Conservation (phyloP, 2,329 filamentous ascomycete genomes). For the Coniochaeta pulveracea region DNA sequence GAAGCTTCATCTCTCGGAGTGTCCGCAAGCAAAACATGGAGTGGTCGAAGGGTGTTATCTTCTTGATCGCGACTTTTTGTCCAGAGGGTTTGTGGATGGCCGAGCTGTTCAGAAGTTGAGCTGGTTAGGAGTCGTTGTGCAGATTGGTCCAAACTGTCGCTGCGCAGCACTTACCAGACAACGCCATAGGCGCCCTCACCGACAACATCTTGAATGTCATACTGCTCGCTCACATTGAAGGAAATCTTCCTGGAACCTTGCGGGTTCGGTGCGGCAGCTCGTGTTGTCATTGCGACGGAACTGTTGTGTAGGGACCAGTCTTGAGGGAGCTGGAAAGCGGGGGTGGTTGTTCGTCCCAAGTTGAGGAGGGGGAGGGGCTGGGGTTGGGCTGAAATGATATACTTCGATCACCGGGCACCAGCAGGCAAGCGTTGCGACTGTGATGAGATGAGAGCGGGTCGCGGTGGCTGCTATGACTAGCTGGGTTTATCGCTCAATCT, state of each 20-base stretch:
- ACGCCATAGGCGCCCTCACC: slow-evolving; percentile 97
- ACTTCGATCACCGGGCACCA: no score
- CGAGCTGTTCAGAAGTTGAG: slow-evolving; percentile 51
- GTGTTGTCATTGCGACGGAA: no score
- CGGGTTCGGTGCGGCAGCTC: slow-evolving; percentile 36
- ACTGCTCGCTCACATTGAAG: slow-evolving; percentile 99
- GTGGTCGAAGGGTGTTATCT: slow-evolving; percentile 98
- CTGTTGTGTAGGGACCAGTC: no score
- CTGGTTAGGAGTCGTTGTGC: background rate
- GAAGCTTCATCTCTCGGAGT: slow-evolving; percentile 95
- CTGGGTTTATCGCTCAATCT: no score
- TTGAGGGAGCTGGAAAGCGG: no score
- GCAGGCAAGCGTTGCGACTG: no score
- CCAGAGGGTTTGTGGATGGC: slow-evolving; percentile 95
- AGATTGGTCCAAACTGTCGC: background rate
- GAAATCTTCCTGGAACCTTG: slow-evolving; percentile 83
- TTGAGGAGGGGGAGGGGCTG: no score
- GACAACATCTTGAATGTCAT: slow-evolving; percentile 98
- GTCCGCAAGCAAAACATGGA: slow-evolving; percentile 98
- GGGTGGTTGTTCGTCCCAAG: no score
- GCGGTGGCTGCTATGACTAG: no score
- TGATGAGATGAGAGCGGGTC: no score
- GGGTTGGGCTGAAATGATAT: no score
- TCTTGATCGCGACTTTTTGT: slow-evolving; percentile 99
- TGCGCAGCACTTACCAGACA: slow-evolving; percentile 65